Conservation (phyloP, 257 asterid genomes). For the Lavandula angustifolia region DNA sequence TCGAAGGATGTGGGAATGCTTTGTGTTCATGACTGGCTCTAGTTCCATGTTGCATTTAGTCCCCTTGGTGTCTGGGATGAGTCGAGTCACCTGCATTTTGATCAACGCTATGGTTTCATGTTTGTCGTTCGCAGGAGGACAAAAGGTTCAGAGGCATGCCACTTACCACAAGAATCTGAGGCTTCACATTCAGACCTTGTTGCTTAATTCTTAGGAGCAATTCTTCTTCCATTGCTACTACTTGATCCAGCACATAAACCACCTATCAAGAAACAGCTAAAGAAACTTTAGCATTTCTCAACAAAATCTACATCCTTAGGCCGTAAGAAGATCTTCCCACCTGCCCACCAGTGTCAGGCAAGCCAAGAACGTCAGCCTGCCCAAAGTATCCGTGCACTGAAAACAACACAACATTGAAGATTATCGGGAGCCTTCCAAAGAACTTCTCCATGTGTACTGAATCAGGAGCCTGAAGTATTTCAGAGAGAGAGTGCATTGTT, state of each 20-base stretch:
- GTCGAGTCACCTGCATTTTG: constrained; percentile 68
- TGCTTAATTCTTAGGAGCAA: constrained; percentile 75
- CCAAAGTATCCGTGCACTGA: constrained; percentile 93
- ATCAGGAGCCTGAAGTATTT: constrained; percentile 86
- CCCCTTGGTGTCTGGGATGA: constrained; percentile 89
- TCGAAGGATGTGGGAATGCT: constrained; percentile 85
- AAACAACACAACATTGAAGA: constrained; percentile 76
- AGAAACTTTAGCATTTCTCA: constrained; percentile 1
- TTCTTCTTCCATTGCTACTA: constrained; percentile 84
- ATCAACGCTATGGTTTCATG: neutral
- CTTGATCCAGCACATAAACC: constrained; percentile 96
- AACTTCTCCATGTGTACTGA: constrained; percentile 59
- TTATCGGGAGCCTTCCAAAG: constrained; percentile 71
- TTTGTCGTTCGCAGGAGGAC: neutral
- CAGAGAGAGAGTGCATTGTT: constrained; percentile 74
- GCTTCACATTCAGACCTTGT: constrained; percentile 84
- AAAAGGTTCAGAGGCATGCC: neutral
- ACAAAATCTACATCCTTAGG: neutral
- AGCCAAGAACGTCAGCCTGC: constrained; percentile 83
- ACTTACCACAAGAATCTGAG: constrained; percentile 87
- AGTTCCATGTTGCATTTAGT: constrained; percentile 76
- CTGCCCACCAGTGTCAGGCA: constrained; percentile 99
- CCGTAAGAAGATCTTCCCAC: constrained; percentile 30
- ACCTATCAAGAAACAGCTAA: constrained; percentile 44
- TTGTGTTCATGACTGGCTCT: constrained; percentile 74